Evolutionary conservation across 495 filamentous ascomycete genomes (phyloP).

Genomic region (Talaromyces ruber): DNA sequence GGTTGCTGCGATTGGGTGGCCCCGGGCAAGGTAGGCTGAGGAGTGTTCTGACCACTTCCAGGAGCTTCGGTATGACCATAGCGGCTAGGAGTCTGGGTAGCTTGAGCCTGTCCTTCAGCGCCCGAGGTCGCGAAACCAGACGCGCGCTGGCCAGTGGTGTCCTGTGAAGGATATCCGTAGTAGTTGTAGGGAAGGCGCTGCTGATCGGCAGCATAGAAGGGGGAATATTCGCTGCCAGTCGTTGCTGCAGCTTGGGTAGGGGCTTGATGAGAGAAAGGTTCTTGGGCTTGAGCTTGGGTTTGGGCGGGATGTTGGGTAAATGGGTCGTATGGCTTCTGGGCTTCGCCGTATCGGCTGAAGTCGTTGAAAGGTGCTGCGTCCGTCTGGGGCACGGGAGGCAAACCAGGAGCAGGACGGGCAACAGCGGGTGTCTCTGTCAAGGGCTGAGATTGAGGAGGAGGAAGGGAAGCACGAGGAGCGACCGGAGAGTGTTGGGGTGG

Average conservation of each 20-base stretch:
- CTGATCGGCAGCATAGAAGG: constrained; percentile 80
- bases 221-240: constrained; percentile 71
- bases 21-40: constrained; percentile 66
- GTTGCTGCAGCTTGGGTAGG: constrained; percentile 43
- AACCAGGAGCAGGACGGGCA: constrained; percentile 59
- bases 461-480: constrained; percentile 84
- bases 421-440: constrained; percentile 49
- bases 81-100: constrained; percentile 56
- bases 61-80: constrained; percentile 68
- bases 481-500: constrained; percentile 91
- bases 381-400: constrained; percentile 58
- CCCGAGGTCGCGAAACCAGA: constrained; percentile 60
- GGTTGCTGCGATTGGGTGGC: constrained; percentile 52
- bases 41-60: constrained; percentile 80
- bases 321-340: constrained; percentile 80
- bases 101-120: constrained; percentile 65
- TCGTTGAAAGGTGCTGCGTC: constrained; percentile 45
- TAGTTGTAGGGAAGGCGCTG: constrained; percentile 74
- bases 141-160: constrained; percentile 61
- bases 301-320: constrained; percentile 73
- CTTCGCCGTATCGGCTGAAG: constrained; percentile 61
- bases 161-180: constrained; percentile 74
- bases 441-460: constrained; percentile 54
- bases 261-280: constrained; percentile 50
- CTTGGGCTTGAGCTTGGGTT: constrained; percentile 54